Conservation (phyloP, 2,329 filamentous ascomycete genomes). For the Apiospora hydei region DNA sequence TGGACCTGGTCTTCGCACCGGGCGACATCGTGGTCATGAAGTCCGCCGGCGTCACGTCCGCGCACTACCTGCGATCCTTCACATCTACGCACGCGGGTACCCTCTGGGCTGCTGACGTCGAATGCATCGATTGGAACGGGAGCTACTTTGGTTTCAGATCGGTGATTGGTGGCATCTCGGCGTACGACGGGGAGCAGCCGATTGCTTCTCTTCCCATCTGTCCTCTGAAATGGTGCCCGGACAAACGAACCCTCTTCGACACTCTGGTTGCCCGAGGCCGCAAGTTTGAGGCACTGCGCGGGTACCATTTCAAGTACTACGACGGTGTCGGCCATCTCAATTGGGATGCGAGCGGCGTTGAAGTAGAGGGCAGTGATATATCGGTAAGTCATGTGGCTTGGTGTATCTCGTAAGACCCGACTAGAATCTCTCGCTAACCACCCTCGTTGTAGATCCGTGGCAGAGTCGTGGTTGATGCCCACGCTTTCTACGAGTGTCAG, state of each 20-base stretch:
- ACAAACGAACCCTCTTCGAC: not conserved
- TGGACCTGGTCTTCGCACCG: not conserved
- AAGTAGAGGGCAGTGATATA: not conserved
- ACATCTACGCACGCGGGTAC: too few relatives aligned
- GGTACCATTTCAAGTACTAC: not conserved
- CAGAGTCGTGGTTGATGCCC: not conserved
- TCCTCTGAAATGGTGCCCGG: not conserved
- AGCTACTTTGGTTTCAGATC: not conserved
- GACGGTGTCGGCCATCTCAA: not conserved
- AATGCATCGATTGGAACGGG: conserved; percentile 7
- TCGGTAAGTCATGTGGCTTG: not conserved
- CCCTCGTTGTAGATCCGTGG: not conserved
- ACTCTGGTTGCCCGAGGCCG: not conserved
- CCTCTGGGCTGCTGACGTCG: not conserved
- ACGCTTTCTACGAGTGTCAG: not conserved
- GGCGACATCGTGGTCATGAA: not conserved
- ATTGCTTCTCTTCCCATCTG: not conserved
- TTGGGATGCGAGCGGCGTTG: not conserved
- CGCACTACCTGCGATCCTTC: not conserved
- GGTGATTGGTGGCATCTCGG: not conserved
- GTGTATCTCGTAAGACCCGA: too few relatives aligned
- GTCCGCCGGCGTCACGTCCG: not conserved
- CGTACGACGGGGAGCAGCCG: not conserved
- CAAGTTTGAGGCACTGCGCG: not conserved
- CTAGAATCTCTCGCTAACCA: not conserved